These are phyloP conservation scores for Tetrapisispora pingtungensis DNA, from an alignment of 805 yeast species.

Conservation along the genomic window DNA sequence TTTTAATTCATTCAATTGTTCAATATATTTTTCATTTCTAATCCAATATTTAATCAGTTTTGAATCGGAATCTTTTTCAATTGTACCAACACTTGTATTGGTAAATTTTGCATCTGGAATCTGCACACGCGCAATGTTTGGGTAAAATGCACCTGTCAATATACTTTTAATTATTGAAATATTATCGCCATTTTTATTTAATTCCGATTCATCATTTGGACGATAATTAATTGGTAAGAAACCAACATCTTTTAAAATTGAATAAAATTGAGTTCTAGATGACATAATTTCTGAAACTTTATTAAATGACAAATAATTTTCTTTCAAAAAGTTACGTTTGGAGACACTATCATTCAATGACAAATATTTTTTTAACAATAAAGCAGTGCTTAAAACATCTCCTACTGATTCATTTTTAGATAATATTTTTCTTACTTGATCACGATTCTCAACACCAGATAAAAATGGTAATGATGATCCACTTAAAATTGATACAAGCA, in stretches of 20 bases:
- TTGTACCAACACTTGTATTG: slow-evolving; percentile 64
- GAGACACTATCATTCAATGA: slow-evolving; percentile 16
- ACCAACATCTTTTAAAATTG: slow-evolving; percentile 68
- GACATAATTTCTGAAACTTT: slow-evolving; percentile 64
- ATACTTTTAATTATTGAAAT: slow-evolving; percentile 50
- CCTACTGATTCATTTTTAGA: slow-evolving; percentile 38
- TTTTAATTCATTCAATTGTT: slow-evolving; percentile 11
- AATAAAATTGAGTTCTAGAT: slow-evolving; percentile 56
- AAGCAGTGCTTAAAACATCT: slow-evolving; percentile 60
- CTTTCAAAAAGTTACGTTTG: slow-evolving; percentile 39
- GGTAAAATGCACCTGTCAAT: slow-evolving; percentile 72
- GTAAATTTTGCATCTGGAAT: slow-evolving; percentile 71
- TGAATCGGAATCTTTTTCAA: slow-evolving; percentile 81
- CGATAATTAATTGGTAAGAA: slow-evolving; percentile 52
- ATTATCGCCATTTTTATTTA: slow-evolving; percentile 46
- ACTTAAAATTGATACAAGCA: slow-evolving; percentile 68
- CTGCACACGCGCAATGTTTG: slow-evolving; percentile 72
- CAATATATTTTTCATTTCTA: slow-evolving; percentile 46
- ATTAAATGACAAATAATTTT: slow-evolving; percentile 50
- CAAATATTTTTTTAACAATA: slow-evolving; percentile 48
- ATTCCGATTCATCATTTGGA: slow-evolving; percentile 14
- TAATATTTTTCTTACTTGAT: slow-evolving; percentile 42
- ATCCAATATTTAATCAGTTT: slow-evolving; percentile 63
- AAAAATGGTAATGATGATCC: slow-evolving; percentile 62
- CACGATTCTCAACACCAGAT: slow-evolving; percentile 52